phyloP scores from a whole-genome alignment of 495 filamentous ascomycete species.

The Cercophora sp. region DNA sequence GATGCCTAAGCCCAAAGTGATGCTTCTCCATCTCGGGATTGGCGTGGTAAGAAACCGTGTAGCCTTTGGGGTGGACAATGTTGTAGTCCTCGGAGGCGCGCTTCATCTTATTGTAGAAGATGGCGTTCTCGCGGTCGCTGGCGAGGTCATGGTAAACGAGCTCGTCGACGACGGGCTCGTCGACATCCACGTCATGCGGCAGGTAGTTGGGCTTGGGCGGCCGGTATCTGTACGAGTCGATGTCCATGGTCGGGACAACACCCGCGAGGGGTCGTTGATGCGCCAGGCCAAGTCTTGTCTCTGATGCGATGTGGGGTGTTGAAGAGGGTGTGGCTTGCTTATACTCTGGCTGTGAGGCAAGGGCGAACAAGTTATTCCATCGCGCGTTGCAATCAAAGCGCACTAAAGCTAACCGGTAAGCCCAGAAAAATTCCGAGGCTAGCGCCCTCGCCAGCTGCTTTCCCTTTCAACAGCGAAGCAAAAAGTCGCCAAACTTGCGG shows the following conservation, averaged over 20 bases:
- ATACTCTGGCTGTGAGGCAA: neutral
- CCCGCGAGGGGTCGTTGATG: too few relatives aligned
- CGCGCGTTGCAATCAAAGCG: too few relatives aligned
- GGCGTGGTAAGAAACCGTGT: conserved; percentile 92
- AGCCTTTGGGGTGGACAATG: conserved; percentile 73
- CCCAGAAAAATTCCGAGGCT: too few relatives aligned
- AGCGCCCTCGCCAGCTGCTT: too few relatives aligned
- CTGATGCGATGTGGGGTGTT: neutral
- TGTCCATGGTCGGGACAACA: conserved; percentile 25
- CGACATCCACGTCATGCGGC: conserved; percentile 39
- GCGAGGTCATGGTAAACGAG: conserved; percentile 55
- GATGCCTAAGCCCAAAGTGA: conserved; percentile 91
- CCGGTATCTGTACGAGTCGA: conserved; percentile 30
- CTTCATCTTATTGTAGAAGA: conserved; percentile 61
- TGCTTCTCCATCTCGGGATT: conserved; percentile 94
- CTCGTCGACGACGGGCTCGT: conserved; percentile 64
- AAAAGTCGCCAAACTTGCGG: too few relatives aligned
- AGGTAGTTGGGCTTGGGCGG: conserved; percentile 49
- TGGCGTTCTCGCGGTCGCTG: conserved; percentile 54
- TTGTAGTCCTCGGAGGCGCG: conserved; percentile 65
- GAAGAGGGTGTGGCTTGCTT: neutral
- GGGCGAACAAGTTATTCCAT: too few relatives aligned
- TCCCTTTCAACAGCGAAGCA: too few relatives aligned
- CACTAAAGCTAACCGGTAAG: too few relatives aligned
- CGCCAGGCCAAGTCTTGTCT: neutral